Base-by-base conservation (phyloP, 176 grass and related monocot species). In the Eragrostis nindensis region DNA sequence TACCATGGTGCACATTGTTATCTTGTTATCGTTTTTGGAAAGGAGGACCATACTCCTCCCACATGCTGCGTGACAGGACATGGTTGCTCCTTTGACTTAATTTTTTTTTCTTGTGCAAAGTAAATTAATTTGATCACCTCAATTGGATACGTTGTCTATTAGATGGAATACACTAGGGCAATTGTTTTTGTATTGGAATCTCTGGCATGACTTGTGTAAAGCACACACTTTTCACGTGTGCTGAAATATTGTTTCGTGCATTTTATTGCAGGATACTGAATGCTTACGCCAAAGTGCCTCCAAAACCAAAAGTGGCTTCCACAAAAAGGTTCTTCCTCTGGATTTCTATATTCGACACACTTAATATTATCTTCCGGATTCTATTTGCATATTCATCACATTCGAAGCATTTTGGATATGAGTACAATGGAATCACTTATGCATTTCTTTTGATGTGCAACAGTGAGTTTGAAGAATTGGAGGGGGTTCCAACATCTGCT, bases 401-500 rank as follows among this genome's bases (percentile, higher is more conserved):
- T 62, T 43, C 1, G 60, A 40, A n/a, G 63, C 26, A 57, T 43
- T 76, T 8, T 41, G 45, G 41, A 70, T 74, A 69, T 3, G 44
- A 26, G 21, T 48, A 46, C 45, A 55, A 83, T 80, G 24, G 12
- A 56, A 70, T 38, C 12, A 66, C 48, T 17, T 71, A 13, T 66
- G 2, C 19, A 32, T 25, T 62, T 82, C 40, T 83, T 68, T 6
- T 64, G 16, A 49, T 82, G 9, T 68, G 49, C 43, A 18, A 61
- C 75, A 97, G 90, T 83, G 92, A 92, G 82, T 94, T 90, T 73
- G 92, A 92, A 73, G 94, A 92, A 66, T 71, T 97, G 67, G 94
- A 94, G 87, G 85, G 89, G 21, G 89, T 92, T 81, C 92, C 85
- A 3, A 94, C 86, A 80, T 71, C 92, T n/a, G 80, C 89, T 68